A percentile compares a stretch with the other conserved stretches of the same genome.
Evolutionary conservation across 306 rosid genomes (phyloP).

Genomic region (barrel medic (Medicago truncatula)): MtrunA17r5.0-ANR NC_053042.1:33785501-33786000

Average conservation of each 20-base stretch:
- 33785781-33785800: constrained; percentile 44
- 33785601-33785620: constrained; percentile 23
- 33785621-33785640: constrained; percentile 4
- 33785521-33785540: too few relatives aligned
- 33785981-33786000: constrained; percentile 13
- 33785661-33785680: constrained; percentile 36
- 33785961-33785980: constrained; percentile 31
- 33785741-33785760: too few relatives aligned
- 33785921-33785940: constrained; percentile 30
- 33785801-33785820: constrained; percentile 31
- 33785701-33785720: constrained; percentile 39
- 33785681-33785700: constrained; percentile 18
- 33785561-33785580: too few relatives aligned
- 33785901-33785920: constrained; percentile 7
- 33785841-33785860: constrained; percentile 21
- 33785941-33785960: not conserved
- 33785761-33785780: not conserved
- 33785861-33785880: constrained; percentile 27
- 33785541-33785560: too few relatives aligned
- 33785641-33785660: not conserved
- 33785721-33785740: constrained; percentile 27
- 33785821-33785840: constrained; percentile 27
- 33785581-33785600: not conserved
- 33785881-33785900: constrained; percentile 2
- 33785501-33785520: too few relatives aligned